Conservation (phyloP, 768 basidiomycete genomes). For the Mycena chlorophos region DNA sequence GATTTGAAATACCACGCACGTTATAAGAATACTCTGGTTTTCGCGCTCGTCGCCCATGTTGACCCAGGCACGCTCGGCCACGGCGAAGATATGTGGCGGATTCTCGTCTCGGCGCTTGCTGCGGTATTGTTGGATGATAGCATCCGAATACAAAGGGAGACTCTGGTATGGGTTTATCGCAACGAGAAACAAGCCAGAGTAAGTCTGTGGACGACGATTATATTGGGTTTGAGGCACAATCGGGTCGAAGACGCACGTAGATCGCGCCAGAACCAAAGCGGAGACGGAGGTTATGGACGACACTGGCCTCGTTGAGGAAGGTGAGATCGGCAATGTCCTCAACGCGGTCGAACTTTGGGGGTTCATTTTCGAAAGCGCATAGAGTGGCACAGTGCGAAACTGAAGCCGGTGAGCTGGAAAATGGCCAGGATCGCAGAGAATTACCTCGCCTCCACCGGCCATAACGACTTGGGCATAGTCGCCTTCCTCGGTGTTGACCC, state of each 20-base stretch:
- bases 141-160: slow-evolving; percentile 87
- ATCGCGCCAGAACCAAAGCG: slow-evolving; percentile 91
- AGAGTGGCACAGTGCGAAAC: slow-evolving; percentile 72
- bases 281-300: slow-evolving; percentile 94
- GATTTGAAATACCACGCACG: slow-evolving; percentile 55
- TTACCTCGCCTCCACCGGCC: slow-evolving; percentile 80
- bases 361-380: slow-evolving; percentile 92
- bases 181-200: slow-evolving; percentile 95
- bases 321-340: slow-evolving; percentile 98
- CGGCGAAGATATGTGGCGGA: slow-evolving; percentile 94
- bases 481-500: slow-evolving; percentile 86
- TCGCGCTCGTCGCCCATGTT: slow-evolving; percentile 98
- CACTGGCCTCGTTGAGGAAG: slow-evolving; percentile 96
- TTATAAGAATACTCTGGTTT: slow-evolving; percentile 97
- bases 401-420: slow-evolving; percentile 26
- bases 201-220: slow-evolving; percentile 57
- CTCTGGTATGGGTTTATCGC: slow-evolving; percentile 97
- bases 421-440: slow-evolving; percentile 20
- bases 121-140: slow-evolving; percentile 88
- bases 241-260: slow-evolving; percentile 64
- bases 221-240: not conserved
- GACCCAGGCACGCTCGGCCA: slow-evolving; percentile 96
- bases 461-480: slow-evolving; percentile 83
- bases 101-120: slow-evolving; percentile 87
- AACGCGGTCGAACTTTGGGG: slow-evolving; percentile 98